Conservation (phyloP, 176 grass and related monocot species). For the Carex parvula region DNA sequence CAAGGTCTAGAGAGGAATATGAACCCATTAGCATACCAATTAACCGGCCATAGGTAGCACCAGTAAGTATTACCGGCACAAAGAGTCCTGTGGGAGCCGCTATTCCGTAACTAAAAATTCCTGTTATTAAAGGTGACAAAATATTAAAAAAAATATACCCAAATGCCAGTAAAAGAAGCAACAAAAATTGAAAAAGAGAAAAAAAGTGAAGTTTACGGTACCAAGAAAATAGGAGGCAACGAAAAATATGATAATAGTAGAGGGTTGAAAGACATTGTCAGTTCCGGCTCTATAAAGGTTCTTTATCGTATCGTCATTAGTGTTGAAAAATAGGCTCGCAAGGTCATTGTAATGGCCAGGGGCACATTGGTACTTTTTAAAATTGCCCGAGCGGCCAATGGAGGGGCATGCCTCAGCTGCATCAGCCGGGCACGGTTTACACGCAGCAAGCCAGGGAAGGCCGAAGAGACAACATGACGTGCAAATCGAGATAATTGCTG, state of each 20-base stretch:
- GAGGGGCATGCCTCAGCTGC: constrained; percentile 72
- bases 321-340: constrained; percentile 95
- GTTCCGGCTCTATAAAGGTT: constrained; percentile 83
- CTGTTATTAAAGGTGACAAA: neutral
- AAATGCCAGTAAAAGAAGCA: neutral
- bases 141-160: neutral
- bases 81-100: constrained; percentile 85
- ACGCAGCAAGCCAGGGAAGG: constrained; percentile 76
- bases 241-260: constrained; percentile 78
- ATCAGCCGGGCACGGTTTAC: constrained; percentile 65
- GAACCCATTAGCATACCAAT: constrained; percentile 72
- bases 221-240: constrained; percentile 67
- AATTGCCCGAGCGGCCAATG: constrained; percentile 94
- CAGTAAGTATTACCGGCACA: constrained; percentile 84
- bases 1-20: constrained; percentile 65
- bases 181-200: neutral
- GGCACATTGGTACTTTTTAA: constrained; percentile 82
- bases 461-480: constrained; percentile 86
- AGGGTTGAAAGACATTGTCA: constrained; percentile 61
- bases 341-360: constrained; percentile 81
- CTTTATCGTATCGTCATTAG: constrained; percentile 84
- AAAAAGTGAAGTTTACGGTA: neutral
- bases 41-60: constrained; percentile 78
- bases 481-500: constrained; percentile 56
- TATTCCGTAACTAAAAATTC: constrained; percentile 86